Evolutionary conservation across 352 stramenopile species (phyloP).

Genomic region (Phytopythium aichiense): DNA sequence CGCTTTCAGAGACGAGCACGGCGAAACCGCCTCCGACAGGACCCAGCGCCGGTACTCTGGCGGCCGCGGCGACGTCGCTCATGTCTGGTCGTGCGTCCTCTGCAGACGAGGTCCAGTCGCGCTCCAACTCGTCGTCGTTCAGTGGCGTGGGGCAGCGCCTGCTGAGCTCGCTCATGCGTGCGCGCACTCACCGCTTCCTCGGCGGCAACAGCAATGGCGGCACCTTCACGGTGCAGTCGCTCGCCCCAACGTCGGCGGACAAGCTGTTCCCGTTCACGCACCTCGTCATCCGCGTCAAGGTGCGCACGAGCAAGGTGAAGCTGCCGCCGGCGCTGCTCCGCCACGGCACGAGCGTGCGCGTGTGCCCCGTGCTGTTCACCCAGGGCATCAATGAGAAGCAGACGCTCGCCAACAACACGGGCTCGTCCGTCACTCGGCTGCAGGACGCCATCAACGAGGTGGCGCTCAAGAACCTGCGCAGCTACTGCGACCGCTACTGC

Average conservation of each 20-base stretch:
- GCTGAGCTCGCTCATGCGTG: conserved; percentile 68
- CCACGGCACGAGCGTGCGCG: conserved; percentile 57
- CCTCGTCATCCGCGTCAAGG: conserved; percentile 79
- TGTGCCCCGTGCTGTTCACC: conserved; percentile 75
- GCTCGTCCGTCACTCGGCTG: conserved; percentile 65
- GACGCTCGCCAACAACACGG: conserved; percentile 88
- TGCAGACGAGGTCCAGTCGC: conserved; percentile 21
- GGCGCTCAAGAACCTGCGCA: conserved; percentile 59
- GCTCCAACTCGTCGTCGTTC: conserved; percentile 52
- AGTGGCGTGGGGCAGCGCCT: conserved; percentile 61
- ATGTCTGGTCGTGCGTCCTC: conserved; percentile 13
- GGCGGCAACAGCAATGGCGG: conserved; percentile 26
- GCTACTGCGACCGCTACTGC: conserved; percentile 75
- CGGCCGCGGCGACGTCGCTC: not conserved
- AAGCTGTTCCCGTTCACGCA: conserved; percentile 65
- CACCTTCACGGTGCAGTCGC: conserved; percentile 25
- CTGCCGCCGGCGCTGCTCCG: conserved; percentile 43
- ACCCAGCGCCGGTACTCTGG: conserved; percentile 1
- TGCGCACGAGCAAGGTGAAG: conserved; percentile 77
- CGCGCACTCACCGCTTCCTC: conserved; percentile 55
- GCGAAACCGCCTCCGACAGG: conserved; percentile 6
- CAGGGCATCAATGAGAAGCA: conserved; percentile 94
- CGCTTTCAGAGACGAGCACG: conserved; percentile 39
- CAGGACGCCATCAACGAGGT: conserved; percentile 83
- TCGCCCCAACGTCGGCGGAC: conserved; percentile 37